A percentile compares a stretch with the other conserved stretches of the same genome.
These are phyloP conservation scores for Geosmithia morbida DNA, from an alignment of 2,329 filamentous ascomycete genomes.

Conservation along the genomic window DNA sequence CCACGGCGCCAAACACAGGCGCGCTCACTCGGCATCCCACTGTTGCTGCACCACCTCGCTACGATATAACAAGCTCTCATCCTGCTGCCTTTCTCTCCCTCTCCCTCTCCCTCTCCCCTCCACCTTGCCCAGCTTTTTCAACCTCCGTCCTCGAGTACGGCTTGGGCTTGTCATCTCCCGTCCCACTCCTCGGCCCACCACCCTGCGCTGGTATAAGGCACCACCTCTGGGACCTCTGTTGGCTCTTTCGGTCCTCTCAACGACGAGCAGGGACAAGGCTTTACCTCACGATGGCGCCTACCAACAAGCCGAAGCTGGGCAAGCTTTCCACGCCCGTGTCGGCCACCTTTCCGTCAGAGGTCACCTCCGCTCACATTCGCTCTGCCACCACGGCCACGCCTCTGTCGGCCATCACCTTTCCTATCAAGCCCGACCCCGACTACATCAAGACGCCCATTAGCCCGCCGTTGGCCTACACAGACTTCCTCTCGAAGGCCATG, in stretches of 20 bases:
- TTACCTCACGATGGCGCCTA: constrained; percentile 26
- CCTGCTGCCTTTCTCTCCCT: constrained; percentile 1
- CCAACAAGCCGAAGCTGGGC: constrained; percentile 42
- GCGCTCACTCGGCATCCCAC: neutral
- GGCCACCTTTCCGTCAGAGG: constrained; percentile 46
- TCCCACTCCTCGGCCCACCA: neutral
- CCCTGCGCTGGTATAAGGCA: neutral
- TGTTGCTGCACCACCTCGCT: constrained; percentile 1
- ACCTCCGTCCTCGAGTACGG: constrained; percentile 2
- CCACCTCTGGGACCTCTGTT: neutral
- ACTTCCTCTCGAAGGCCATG: constrained; percentile 73
- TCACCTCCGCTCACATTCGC: constrained; percentile 31
- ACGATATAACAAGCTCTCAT: constrained; percentile 3
- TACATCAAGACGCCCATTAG: constrained; percentile 83
- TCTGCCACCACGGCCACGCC: constrained; percentile 51
- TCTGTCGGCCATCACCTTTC: constrained; percentile 31
- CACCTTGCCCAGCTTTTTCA: constrained; percentile 1
- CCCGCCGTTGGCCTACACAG: constrained; percentile 77
- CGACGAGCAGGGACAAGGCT: constrained; percentile 1
- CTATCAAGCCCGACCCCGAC: constrained; percentile 26
- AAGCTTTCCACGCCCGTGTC: constrained; percentile 49
- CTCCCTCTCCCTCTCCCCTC: neutral
- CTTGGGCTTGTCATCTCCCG: constrained; percentile 1
- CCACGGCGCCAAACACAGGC: constrained; percentile 4
- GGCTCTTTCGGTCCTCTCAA: neutral